Percentiles rank a stretch among this genome's conserved stretches.
These are phyloP conservation scores for Cordyceps farinosa DNA, from an alignment of 2,329 filamentous ascomycete genomes.

Conservation along the genomic window DNA sequence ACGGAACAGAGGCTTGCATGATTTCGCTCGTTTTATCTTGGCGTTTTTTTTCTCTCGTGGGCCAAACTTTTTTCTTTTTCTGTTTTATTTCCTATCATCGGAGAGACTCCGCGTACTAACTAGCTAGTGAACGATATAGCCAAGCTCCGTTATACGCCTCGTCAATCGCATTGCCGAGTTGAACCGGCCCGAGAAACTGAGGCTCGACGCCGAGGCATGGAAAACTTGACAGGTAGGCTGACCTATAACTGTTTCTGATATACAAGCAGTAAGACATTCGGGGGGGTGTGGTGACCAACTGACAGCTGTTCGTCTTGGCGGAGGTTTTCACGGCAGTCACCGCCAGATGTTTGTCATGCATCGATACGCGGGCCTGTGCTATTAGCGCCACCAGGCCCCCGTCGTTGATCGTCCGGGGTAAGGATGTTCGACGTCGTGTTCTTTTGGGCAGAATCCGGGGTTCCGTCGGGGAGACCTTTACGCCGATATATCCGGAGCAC, in stretches of 20 bases:
- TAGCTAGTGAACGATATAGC: not conserved
- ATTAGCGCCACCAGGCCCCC: not conserved
- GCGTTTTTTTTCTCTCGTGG: not conserved
- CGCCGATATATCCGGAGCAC: not conserved
- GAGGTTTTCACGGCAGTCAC: not conserved
- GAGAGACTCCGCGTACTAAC: too few species aligned
- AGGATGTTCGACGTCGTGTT: not conserved
- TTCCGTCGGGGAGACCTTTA: conserved; percentile 1
- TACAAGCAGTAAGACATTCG: not conserved
- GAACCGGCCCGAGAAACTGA: not conserved
- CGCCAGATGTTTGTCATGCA: not conserved
- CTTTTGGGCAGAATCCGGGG: not conserved
- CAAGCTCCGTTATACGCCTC: not conserved
- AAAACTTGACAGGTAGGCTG: not conserved
- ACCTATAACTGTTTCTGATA: not conserved
- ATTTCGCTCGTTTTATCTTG: not conserved
- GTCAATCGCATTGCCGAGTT: not conserved
- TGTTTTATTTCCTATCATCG: not conserved
- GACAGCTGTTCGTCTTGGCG: not conserved
- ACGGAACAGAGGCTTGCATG: not conserved
- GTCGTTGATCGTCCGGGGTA: conserved; percentile 1
- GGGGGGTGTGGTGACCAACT: too few species aligned
- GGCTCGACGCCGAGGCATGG: not conserved
- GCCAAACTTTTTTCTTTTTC: not conserved
- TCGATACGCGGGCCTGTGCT: not conserved